Conservation (phyloP, 2,329 filamentous ascomycete species). For the Bipolaris victoriae region DNA sequence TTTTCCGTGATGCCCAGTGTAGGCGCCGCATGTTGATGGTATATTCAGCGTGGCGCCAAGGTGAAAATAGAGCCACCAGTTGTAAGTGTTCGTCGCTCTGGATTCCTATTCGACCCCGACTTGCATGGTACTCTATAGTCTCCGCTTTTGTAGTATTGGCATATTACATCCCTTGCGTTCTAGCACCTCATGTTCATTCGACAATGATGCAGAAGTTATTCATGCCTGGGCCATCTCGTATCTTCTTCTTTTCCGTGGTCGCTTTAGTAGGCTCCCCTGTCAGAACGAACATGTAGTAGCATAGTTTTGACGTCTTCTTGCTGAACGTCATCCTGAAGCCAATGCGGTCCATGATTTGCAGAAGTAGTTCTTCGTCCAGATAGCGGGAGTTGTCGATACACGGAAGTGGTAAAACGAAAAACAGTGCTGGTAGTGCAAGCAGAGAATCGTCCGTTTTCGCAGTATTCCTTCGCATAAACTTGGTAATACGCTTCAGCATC, state of each 20-base stretch:
- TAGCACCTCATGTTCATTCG: constrained; percentile 25
- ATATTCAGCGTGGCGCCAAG: not conserved
- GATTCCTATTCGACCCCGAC: not conserved
- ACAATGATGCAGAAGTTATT: constrained; percentile 93
- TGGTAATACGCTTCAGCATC: constrained; percentile 68
- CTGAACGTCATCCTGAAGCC: constrained; percentile 71
- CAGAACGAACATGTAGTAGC: constrained; percentile 85
- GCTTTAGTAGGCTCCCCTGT: constrained; percentile 38
- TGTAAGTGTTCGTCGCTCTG: not conserved
- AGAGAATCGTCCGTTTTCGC: not conserved
- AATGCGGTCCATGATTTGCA: constrained; percentile 75
- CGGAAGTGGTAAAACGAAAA: constrained; percentile 86
- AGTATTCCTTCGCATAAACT: constrained; percentile 39
- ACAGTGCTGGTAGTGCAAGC: constrained; percentile 67
- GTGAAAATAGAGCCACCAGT: not conserved
- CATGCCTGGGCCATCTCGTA: constrained; percentile 74
- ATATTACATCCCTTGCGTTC: not conserved
- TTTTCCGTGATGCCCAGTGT: not conserved
- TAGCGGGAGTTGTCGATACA: constrained; percentile 93
- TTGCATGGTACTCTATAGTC: not conserved
- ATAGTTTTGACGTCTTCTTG: constrained; percentile 81
- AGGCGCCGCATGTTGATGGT: not conserved
- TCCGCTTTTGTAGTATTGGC: not conserved
- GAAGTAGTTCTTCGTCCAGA: constrained; percentile 72
- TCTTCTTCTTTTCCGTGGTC: constrained; percentile 72